Base-by-base conservation (phyloP, 768 basidiomycete genomes). In the Lentinula aciculospora region DNA sequence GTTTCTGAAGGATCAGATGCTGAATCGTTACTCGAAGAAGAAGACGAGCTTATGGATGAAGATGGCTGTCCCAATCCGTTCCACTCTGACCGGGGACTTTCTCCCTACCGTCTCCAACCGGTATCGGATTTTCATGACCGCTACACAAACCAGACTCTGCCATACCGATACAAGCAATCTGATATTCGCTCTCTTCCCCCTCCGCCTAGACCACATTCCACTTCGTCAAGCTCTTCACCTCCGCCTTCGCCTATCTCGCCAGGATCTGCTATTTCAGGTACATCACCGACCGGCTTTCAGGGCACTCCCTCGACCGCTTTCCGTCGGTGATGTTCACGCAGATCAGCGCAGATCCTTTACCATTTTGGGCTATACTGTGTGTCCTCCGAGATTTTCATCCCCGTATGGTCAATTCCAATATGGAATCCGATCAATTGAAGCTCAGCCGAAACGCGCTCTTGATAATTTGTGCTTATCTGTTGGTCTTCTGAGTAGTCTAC, bases 1-100 rank as follows among this genome's bases (percentile, higher is more conserved):
- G 46, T 31, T 13, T 56, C 56, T 17, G 56, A 48, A 47, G 56
- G 48, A 15, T 57, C 56, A 37, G 56, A 57, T 37, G 31, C 31
- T 21, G 56, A 57, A 9, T 57, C 44, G n/a, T 56, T 25, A 3
- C 13, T 32, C 13, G 8, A 8, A 6, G 54, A 54, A 40, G 53
- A 56, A 10, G 54, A 56, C 19, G 54, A 56, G 8, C 36, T 53
- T 0, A 56, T 44, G 42, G 54, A 56, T 9, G 54, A 56, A 31
- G 40, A 46, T 53, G 23, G n/a, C 1, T 34, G 23, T 45, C 23
- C 28, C 4, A 28, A 34, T 27, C 42, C 32, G 27, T 32, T 40
- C 21, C 28, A 56, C 36, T 15, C 17, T 13, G 21, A 21, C 19
- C 21, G 25, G 23, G 19, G 28, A 50, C 23, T 21, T 37, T 54